Conservation (phyloP, 441 rosid genomes). For the Eruca vesicaria region DNA sequence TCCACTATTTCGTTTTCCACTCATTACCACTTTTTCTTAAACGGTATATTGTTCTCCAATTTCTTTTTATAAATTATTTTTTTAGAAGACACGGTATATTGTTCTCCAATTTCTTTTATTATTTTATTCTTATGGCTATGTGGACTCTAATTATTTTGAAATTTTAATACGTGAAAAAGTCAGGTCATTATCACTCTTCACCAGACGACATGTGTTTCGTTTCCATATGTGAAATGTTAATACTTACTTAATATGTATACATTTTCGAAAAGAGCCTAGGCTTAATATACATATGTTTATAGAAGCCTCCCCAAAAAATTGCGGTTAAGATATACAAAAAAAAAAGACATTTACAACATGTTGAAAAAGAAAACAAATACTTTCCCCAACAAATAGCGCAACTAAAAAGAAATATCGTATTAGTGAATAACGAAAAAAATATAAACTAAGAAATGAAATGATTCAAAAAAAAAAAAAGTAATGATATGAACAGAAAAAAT, state of each 20-base stretch:
- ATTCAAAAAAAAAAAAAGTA: too few relatives aligned
- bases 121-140: slow-evolving; percentile 7
- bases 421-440: background rate
- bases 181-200: slow-evolving; percentile 18
- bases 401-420: background rate
- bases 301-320: background rate
- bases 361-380: background rate
- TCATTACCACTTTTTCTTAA: too few relatives aligned
- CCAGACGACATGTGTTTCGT: slow-evolving; percentile 23
- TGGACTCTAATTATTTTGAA: slow-evolving; percentile 30
- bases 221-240: slow-evolving; percentile 9
- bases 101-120: background rate
- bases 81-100: too few relatives aligned
- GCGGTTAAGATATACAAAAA: background rate
- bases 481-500: slow-evolving; percentile 18
- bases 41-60: too few relatives aligned
- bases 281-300: background rate
- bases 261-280: too few relatives aligned
- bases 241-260: too few relatives aligned
- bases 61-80: too few relatives aligned
- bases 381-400: background rate
- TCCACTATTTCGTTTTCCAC: too few relatives aligned
- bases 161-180: slow-evolving; percentile 18
- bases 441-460: background rate
- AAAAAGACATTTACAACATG: background rate